Evolutionary conservation across 768 basidiomycete genomes (phyloP), one percentile per base, ranked within the genome.

Genomic region (Trametes cubensis): DNA sequence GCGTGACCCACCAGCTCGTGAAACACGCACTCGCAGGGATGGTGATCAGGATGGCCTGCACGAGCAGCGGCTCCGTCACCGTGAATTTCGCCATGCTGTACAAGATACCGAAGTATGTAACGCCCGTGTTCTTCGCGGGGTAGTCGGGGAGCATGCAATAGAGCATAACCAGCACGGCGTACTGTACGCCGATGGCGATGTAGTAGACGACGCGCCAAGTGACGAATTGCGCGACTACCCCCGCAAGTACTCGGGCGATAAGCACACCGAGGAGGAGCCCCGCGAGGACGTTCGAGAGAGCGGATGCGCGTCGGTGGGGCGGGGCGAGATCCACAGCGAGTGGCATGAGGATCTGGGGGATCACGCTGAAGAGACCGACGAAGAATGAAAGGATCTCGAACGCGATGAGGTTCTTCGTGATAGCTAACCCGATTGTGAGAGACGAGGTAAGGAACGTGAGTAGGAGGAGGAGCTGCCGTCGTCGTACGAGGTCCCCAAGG

Each of bases 291-390:
- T 94, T 86, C 1, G 90, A 86, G 45, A 96, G 79, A 0, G 92
- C 88, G 5, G 86, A 80, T 0, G 88, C 93, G 26, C 92, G 84
- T 20, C 82, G 81, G 49, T 86, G 80, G 0, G 87, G 84, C 0
- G 89, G 85, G 0, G 92, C 92, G 26, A 95, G 82, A 73, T 96
- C 94, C 1, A 85, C 94, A 0, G 91, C 90, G 41, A 85, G 68
- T 0, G 93, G 84, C 59, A 96, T 84, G 61, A 86, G 75, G 61
- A 95, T 85, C 73, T 91, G 89, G 0, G 89, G 86, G 0, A 85
- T 84, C 48, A 92, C 90, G n/a, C 85, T 86, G 23, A 81, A 75
- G 13, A 84, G 75, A 2, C 93, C 92, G 28, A 90, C 79, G 38
- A 94, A 74, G 76, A 87, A 95, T 17, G 83, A 85, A 4, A 95